Conservation (phyloP, 2,329 filamentous ascomycete genomes). For the Phaeosphaeriaceae sp. region DNA sequence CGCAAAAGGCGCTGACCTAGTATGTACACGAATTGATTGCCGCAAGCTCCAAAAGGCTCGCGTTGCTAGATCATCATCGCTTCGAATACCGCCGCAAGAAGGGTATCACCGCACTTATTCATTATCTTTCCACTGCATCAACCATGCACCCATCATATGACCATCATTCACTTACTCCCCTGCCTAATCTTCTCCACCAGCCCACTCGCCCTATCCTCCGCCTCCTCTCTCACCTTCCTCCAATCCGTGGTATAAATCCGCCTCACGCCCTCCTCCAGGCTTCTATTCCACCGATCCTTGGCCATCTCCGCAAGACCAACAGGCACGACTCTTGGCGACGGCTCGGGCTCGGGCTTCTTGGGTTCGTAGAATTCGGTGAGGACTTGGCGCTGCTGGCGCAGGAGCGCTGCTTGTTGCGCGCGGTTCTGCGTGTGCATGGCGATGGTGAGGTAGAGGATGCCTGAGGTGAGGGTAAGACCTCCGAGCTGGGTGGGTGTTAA, state of each 20-base stretch:
- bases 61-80: too few species aligned
- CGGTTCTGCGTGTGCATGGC: slow-evolving; percentile 57
- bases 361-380: slow-evolving; percentile 55
- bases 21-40: slow-evolving; percentile 9
- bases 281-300: slow-evolving; percentile 59
- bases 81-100: slow-evolving; percentile 23
- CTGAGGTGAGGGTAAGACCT: slow-evolving; percentile 59
- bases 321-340: slow-evolving; percentile 46
- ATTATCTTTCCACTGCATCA: neutral
- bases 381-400: slow-evolving; percentile 55
- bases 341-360: slow-evolving; percentile 47
- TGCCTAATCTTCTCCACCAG: slow-evolving; percentile 45
- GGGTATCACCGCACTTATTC: slow-evolving; percentile 23
- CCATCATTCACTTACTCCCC: slow-evolving; percentile 30
- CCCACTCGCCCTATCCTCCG: slow-evolving; percentile 50
- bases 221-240: slow-evolving; percentile 49
- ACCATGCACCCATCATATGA: neutral
- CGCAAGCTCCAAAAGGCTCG: slow-evolving; percentile 8
- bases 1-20: neutral
- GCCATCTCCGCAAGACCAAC: slow-evolving; percentile 55
- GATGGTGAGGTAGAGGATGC: slow-evolving; percentile 49
- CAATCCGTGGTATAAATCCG: slow-evolving; percentile 55
- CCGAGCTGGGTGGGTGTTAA: slow-evolving; percentile 46
- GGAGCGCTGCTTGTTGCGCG: slow-evolving; percentile 52
- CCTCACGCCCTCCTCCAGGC: slow-evolving; percentile 53